Evolutionary conservation across 441 rosid species (phyloP).

Genomic region (Mallotus repandus): DNA sequence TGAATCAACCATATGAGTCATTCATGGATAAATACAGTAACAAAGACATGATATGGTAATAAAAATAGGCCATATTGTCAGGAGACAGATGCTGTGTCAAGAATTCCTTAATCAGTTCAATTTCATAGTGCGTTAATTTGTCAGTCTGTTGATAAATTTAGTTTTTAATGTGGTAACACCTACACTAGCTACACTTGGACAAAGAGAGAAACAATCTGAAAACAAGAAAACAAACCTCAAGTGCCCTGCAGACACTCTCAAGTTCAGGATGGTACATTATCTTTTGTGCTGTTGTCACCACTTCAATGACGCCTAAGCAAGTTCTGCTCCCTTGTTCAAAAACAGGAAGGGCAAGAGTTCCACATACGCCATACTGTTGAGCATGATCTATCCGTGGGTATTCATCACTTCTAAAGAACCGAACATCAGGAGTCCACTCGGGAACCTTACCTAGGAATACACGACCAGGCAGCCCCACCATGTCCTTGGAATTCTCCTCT

Average conservation of each 20-base stretch:
- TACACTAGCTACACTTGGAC: background rate
- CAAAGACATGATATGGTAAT: background rate
- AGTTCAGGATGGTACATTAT: conserved; percentile 65
- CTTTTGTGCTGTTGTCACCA: conserved; percentile 70
- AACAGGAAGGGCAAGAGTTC: conserved; percentile 87
- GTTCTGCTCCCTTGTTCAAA: conserved; percentile 79
- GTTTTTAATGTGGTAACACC: background rate
- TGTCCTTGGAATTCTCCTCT: conserved; percentile 63
- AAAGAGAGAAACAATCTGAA: background rate
- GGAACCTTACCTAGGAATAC: conserved; percentile 84
- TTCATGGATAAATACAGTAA: too few relatives aligned
- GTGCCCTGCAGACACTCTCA: conserved; percentile 78
- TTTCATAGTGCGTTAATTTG: background rate
- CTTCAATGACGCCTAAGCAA: conserved; percentile 91
- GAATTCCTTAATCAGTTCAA: background rate
- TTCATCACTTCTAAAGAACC: conserved; percentile 84
- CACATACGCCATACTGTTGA: conserved; percentile 68
- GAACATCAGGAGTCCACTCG: conserved; percentile 97
- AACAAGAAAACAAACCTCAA: conserved; percentile 55
- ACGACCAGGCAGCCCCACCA: conserved; percentile 74
- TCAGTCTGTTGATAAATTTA: background rate
- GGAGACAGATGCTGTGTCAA: background rate
- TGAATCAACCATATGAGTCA: background rate
- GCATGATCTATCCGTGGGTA: conserved; percentile 72
- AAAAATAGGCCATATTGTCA: background rate